Conservation (phyloP, 1,139 yeast genomes). For the Diutina rugosa region DNA sequence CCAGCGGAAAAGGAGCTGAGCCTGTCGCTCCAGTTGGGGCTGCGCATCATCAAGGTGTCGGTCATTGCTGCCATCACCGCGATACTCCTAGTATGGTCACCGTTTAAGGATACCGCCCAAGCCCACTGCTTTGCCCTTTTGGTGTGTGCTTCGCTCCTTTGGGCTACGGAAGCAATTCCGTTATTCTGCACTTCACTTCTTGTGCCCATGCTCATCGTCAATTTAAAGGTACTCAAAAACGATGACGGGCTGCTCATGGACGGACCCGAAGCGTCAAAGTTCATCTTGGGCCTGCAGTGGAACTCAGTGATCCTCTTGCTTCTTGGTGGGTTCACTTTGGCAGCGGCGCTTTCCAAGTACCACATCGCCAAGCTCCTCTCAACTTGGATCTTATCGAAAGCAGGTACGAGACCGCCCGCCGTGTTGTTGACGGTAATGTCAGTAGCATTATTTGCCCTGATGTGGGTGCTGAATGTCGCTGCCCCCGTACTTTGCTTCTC, state of each 20-base stretch:
- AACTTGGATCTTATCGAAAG: constrained; percentile 48
- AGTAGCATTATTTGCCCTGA: constrained; percentile 55
- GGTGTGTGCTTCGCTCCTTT: constrained; percentile 54
- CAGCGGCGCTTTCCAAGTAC: constrained; percentile 61
- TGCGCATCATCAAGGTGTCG: constrained; percentile 27
- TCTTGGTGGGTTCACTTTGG: constrained; percentile 62
- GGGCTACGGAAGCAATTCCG: constrained; percentile 69
- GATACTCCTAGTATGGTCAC: constrained; percentile 35
- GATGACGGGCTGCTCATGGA: constrained; percentile 39
- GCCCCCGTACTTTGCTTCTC: constrained; percentile 67
- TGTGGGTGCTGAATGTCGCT: constrained; percentile 76
- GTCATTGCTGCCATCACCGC: constrained; percentile 33
- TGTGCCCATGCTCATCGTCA: constrained; percentile 46
- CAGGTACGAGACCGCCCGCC: constrained; percentile 55
- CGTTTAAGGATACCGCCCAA: constrained; percentile 48
- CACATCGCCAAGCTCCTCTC: constrained; percentile 58
- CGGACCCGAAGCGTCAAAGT: constrained; percentile 42
- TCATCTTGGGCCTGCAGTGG: constrained; percentile 55
- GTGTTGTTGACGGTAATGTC: constrained; percentile 54
- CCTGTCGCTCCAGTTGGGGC: not conserved
- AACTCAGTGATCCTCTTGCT: constrained; percentile 58
- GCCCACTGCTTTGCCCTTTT: constrained; percentile 57
- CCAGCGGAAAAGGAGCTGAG: not conserved
- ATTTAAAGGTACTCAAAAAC: constrained; percentile 43
- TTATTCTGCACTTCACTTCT: constrained; percentile 53